Conservation (phyloP, 345 rosid species). For the Moringa oleifera region DNA sequence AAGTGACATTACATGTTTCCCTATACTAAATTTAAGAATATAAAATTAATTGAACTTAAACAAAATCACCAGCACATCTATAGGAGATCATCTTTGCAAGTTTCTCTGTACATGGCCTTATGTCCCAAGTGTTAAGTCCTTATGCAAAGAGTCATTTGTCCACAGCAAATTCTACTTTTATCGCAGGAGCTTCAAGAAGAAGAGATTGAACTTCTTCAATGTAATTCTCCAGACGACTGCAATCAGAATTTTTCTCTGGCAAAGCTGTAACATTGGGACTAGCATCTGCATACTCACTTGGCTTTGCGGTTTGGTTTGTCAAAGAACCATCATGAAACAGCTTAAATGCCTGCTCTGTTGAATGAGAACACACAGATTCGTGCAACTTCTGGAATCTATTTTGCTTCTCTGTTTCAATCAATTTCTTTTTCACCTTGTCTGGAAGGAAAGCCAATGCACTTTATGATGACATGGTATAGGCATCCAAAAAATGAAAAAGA, state of each 20-base stretch:
- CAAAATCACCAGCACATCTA: too few relatives aligned
- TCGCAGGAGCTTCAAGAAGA: slow-evolving; percentile 39
- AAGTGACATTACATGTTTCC: too few relatives aligned
- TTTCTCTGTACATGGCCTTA: too few relatives aligned
- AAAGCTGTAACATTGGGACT: slow-evolving; percentile 12
- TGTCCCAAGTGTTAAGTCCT: neutral
- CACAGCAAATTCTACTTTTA: slow-evolving; percentile 23
- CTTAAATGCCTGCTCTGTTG: slow-evolving; percentile 51
- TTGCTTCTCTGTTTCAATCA: slow-evolving; percentile 36
- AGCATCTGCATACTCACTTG: slow-evolving; percentile 20
- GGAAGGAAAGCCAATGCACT: slow-evolving; percentile 69
- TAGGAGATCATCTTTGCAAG: too few relatives aligned
- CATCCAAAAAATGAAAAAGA: slow-evolving; percentile 8
- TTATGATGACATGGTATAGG: neutral
- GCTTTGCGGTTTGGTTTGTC: slow-evolving; percentile 26
- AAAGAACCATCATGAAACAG: slow-evolving; percentile 34
- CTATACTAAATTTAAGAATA: too few relatives aligned
- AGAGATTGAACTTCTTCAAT: slow-evolving; percentile 46
- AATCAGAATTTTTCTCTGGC: slow-evolving; percentile 19
- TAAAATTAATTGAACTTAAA: too few relatives aligned
- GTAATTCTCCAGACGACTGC: slow-evolving; percentile 28
- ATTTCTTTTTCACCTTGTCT: slow-evolving; percentile 40
- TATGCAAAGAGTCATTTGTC: slow-evolving; percentile 5
- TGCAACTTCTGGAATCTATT: slow-evolving; percentile 34
- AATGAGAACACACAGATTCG: slow-evolving; percentile 38